Evolutionary conservation across 2,329 filamentous ascomycete genomes (phyloP), one percentile per base, ranked within the genome.

Genomic region (Talaromyces sp.): DNA sequence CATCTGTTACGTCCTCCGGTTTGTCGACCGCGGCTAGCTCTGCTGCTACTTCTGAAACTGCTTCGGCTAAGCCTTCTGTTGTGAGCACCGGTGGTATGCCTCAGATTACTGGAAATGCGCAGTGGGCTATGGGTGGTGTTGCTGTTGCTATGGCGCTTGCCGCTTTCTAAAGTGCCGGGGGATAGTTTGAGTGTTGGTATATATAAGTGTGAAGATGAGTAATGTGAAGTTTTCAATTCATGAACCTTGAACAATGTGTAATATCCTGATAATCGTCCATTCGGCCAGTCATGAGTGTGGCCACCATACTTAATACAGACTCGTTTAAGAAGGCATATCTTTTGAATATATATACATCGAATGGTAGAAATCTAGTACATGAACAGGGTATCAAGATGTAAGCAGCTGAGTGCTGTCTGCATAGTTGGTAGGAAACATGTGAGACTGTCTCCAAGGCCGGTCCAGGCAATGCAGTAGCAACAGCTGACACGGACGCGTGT

Each of bases 121-220:
- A 56, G 10, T 62, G 55, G 55, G 56, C 51, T 41, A 31, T 62
- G 25, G 61, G 61, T 6, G 61, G 59, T 39, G 61, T 41, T 51
- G 61, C 56, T 48, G 52, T 53, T 13, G 61, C 55, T 7, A 22
- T 62, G 56, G 61, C 55, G 11, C 33, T 61, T 41, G 53, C 53
- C 21, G 59, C 54, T 31, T 19, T 60, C 31, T 62, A 53, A 59
- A 43, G 33, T 11, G 28, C 13, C 36, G 15, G 21, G 9, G 25
- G 9, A 10, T 36, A n/a, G 10, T 51, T 19, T 6, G 19, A n/a
- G 9, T 36, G 33, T 17, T 15, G 19, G 3, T 52, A 52, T 51
- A 39, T 39, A 22, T 52, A 22, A 22, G 33, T 36, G 43, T 46
- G 19, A 35, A 48, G 25, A 21, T 48, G 33, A 33, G 45, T 28